Evolutionary conservation across 2,329 filamentous ascomycete genomes (phyloP).

Genomic region (Ophidiomyces ophidiicola): DNA sequence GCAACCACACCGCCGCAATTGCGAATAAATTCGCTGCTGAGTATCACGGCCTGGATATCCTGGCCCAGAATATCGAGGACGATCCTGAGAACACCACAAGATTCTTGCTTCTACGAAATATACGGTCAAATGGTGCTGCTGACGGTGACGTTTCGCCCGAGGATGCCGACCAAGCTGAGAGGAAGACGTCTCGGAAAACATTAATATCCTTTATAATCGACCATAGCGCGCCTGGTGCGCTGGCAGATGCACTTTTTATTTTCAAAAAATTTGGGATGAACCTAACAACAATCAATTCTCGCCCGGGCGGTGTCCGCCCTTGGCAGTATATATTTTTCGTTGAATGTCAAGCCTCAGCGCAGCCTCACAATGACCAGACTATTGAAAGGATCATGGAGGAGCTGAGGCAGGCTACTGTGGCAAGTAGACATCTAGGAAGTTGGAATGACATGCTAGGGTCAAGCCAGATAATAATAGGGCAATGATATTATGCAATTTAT

Average conservation of each 20-base stretch:
- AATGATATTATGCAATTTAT: neutral
- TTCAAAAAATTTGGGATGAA: constrained; percentile 66
- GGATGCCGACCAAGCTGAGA: neutral
- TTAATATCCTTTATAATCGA: constrained; percentile 74
- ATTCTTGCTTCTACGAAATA: constrained; percentile 35
- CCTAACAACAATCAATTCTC: constrained; percentile 77
- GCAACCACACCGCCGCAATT: constrained; percentile 58
- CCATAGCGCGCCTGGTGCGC: constrained; percentile 63
- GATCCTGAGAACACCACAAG: constrained; percentile 36
- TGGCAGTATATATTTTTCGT: constrained; percentile 96
- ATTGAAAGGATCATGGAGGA: constrained; percentile 23
- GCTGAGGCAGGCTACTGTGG: constrained; percentile 28
- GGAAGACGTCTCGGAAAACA: constrained; percentile 43
- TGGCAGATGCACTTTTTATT: constrained; percentile 67
- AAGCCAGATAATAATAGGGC: neutral
- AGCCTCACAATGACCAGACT: constrained; percentile 22
- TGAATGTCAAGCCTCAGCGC: constrained; percentile 57
- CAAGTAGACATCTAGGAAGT: constrained; percentile 30
- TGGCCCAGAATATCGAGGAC: constrained; percentile 43
- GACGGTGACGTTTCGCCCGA: constrained; percentile 2
- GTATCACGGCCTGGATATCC: constrained; percentile 53
- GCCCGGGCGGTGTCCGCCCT: constrained; percentile 59
- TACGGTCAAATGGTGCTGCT: constrained; percentile 19
- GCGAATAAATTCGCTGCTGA: constrained; percentile 62
- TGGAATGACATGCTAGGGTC: constrained; percentile 25